Evolutionary conservation across 768 basidiomycete genomes (phyloP).

Genomic region (Amanita jacksonii): DNA sequence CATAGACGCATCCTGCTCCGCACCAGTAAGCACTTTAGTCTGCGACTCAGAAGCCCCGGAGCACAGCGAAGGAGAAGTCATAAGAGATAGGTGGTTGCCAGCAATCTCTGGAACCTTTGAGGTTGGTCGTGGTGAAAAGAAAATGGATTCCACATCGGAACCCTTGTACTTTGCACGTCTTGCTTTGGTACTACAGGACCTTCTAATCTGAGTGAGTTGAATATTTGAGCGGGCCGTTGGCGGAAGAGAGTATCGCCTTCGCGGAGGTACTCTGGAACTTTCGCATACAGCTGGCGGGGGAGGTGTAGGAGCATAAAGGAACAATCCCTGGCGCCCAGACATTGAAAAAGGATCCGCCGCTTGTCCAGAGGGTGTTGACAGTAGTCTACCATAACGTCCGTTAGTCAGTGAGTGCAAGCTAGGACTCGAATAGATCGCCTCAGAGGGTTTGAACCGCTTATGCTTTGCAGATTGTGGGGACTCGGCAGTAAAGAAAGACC

Average conservation of each 20-base stretch:
- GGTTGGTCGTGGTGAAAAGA: background rate
- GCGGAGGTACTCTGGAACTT: conserved; percentile 7
- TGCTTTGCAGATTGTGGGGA: background rate
- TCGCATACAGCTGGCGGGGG: background rate
- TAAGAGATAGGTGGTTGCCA: background rate
- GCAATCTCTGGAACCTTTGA: background rate
- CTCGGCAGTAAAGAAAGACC: conserved; percentile 11
- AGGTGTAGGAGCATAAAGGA: background rate
- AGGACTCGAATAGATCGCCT: background rate
- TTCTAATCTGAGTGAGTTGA: background rate
- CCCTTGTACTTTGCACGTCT: background rate
- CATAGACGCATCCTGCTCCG: too few relatives aligned
- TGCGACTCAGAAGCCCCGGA: background rate
- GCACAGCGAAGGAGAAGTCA: background rate
- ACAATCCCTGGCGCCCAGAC: background rate
- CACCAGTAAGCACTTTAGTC: too few relatives aligned
- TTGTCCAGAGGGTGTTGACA: background rate
- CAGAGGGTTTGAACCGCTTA: background rate
- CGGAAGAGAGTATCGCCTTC: conserved; percentile 4
- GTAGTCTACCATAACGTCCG: background rate
- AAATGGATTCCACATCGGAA: background rate
- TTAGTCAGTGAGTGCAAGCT: background rate
- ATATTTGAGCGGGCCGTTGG: background rate
- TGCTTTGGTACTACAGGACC: conserved; percentile 3
- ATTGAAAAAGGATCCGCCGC: too few relatives aligned